Evolutionary conservation across 805 yeast genomes (phyloP).

Genomic region (Yarrowia keelungensis): DNA sequence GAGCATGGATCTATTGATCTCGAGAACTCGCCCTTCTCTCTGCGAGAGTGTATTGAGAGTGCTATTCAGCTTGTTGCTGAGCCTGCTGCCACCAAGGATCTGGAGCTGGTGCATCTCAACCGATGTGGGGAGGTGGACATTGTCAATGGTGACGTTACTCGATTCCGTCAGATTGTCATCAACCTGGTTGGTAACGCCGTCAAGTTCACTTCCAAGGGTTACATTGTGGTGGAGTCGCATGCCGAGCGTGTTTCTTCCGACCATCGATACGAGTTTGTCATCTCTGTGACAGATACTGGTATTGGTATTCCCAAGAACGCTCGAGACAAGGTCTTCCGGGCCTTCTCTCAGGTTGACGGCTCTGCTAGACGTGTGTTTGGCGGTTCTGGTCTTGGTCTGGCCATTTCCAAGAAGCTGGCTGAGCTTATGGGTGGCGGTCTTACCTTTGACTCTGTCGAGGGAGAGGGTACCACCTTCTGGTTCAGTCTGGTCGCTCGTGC

Average conservation of each 20-base stretch:
- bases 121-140: constrained; percentile 52
- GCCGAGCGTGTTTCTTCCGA: constrained; percentile 49
- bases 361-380: constrained; percentile 60
- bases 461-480: constrained; percentile 57
- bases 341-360: constrained; percentile 64
- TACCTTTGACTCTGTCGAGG: constrained; percentile 56
- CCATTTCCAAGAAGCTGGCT: constrained; percentile 57
- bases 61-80: constrained; percentile 59
- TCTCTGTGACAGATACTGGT: constrained; percentile 59
- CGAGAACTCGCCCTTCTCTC: constrained; percentile 55
- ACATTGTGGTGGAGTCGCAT: constrained; percentile 51
- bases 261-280: constrained; percentile 52
- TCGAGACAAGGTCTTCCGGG: constrained; percentile 57
- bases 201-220: constrained; percentile 57
- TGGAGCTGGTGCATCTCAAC: constrained; percentile 57
- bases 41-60: constrained; percentile 57
- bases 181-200: constrained; percentile 62
- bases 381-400: constrained; percentile 61
- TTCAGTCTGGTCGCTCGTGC: constrained; percentile 52
- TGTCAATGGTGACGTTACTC: constrained; percentile 58
- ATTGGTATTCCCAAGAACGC: constrained; percentile 60
- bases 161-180: constrained; percentile 60
- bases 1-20: constrained; percentile 62
- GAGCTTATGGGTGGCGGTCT: constrained; percentile 59
- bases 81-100: constrained; percentile 55